Evolutionary conservation across 768 basidiomycete species (phyloP).

Genomic region (Boletus rubropictus): DNA sequence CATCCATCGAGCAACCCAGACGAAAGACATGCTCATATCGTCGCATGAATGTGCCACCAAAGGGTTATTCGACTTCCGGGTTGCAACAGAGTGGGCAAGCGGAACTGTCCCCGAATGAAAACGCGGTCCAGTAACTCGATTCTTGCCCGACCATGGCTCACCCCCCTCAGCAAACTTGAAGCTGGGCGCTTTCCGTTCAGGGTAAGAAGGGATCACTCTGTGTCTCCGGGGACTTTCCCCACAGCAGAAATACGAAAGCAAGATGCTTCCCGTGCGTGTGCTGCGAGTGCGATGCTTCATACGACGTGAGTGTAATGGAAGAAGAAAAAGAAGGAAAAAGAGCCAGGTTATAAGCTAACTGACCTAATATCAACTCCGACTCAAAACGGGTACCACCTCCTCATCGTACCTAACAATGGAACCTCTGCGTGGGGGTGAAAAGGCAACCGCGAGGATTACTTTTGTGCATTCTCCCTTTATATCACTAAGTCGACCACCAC

Average conservation of each 20-base stretch:
- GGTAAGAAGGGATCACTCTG: conserved; percentile 57
- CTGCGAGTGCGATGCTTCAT: conserved; percentile 85
- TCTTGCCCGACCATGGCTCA: conserved; percentile 45
- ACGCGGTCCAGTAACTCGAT: conserved; percentile 34
- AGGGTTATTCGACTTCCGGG: conserved; percentile 32
- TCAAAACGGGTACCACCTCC: conserved; percentile 8
- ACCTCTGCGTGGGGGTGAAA: conserved; percentile 12
- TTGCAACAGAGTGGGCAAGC: conserved; percentile 56
- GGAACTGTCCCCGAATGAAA: conserved; percentile 28
- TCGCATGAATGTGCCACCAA: conserved; percentile 48
- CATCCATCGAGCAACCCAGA: conserved; percentile 36
- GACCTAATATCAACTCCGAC: conserved; percentile 19
- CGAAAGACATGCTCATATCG: conserved; percentile 69
- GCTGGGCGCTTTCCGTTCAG: conserved; percentile 67
- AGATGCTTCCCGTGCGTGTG: conserved; percentile 58
- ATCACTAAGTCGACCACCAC: conserved; percentile 21
- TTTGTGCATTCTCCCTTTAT: conserved; percentile 24
- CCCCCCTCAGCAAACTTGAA: conserved; percentile 63
- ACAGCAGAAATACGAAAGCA: conserved; percentile 55
- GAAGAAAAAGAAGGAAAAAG: conserved; percentile 24
- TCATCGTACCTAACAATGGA: conserved; percentile 13
- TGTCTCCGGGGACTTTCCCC: conserved; percentile 94
- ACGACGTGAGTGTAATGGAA: conserved; percentile 38
- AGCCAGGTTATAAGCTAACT: background rate
- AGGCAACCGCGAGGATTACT: conserved; percentile 12